Conservation (phyloP, 2,329 filamentous ascomycete species). For the Apiospora phragmitis region DNA sequence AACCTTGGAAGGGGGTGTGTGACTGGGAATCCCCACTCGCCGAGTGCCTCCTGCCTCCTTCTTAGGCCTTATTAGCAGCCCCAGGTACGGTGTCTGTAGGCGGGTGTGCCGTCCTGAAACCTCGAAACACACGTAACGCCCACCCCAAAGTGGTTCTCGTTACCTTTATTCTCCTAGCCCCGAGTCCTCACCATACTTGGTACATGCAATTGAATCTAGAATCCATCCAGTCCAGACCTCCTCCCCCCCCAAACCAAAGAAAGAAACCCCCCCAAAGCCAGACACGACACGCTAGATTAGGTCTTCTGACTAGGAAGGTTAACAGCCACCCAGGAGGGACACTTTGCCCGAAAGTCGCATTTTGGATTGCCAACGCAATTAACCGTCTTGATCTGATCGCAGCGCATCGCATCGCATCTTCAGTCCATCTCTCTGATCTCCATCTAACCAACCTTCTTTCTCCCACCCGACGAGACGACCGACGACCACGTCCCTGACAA, state of each 20-base stretch:
- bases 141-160: constrained; percentile 9
- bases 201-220: not conserved
- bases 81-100: not conserved
- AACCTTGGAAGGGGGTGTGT: constrained; percentile 6
- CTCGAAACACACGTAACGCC: constrained; percentile 8
- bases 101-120: not conserved
- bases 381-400: constrained; percentile 1
- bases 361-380: constrained; percentile 2
- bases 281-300: constrained; percentile 7
- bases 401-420: constrained; percentile 3
- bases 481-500: not conserved
- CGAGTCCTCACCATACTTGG: not conserved
- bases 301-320: constrained; percentile 6
- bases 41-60: not conserved
- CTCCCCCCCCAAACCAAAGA: not conserved
- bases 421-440: not conserved
- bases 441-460: constrained; percentile 8
- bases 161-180: constrained; percentile 7
- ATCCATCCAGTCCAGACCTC: not conserved
- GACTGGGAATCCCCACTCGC: not conserved
- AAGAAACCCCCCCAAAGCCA: not conserved
- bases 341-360: constrained; percentile 5
- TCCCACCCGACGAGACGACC: not conserved
- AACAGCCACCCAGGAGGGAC: constrained; percentile 7
- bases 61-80: constrained; percentile 4